These are phyloP conservation scores for Globisporangium ultimum DNA, from an alignment of 352 stramenopile species.

Conservation along the genomic window DNA sequence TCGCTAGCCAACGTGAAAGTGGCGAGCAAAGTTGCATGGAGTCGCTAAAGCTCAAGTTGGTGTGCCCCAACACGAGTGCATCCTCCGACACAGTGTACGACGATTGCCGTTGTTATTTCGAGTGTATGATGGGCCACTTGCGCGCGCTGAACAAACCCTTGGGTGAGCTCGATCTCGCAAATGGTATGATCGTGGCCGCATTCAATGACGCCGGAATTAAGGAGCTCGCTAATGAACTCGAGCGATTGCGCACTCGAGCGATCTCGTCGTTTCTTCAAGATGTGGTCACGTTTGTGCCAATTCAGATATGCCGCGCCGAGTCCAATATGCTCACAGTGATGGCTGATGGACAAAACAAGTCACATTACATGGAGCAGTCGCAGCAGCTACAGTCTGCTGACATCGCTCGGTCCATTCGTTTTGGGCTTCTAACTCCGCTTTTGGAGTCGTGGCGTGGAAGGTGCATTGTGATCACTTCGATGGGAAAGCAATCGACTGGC, in stretches of 20 bases:
- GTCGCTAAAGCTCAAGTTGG: conserved; percentile 24
- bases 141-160: conserved; percentile 59
- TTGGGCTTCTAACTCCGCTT: conserved; percentile 16
- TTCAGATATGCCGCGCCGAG: conserved; percentile 73
- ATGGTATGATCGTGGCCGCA: conserved; percentile 3
- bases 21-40: background rate
- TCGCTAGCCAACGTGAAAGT: conserved; percentile 2
- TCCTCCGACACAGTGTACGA: conserved; percentile 4
- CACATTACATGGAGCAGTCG: conserved; percentile 15
- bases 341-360: conserved; percentile 36
- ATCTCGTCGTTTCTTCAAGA: conserved; percentile 29
- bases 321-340: conserved; percentile 55
- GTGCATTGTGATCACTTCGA: conserved; percentile 17
- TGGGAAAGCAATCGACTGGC: conserved; percentile 52
- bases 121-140: conserved; percentile 44
- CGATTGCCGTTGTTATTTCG: conserved; percentile 20
- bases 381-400: conserved; percentile 20
- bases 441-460: conserved; percentile 14
- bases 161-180: conserved; percentile 26
- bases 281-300: conserved; percentile 61
- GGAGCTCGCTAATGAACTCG: conserved; percentile 3
- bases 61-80: conserved; percentile 8
- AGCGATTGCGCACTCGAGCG: conserved; percentile 13
- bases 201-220: conserved; percentile 4
- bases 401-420: conserved; percentile 31